Evolutionary conservation across 441 rosid species (phyloP).

Genomic region (Capsella rubella): DNA sequence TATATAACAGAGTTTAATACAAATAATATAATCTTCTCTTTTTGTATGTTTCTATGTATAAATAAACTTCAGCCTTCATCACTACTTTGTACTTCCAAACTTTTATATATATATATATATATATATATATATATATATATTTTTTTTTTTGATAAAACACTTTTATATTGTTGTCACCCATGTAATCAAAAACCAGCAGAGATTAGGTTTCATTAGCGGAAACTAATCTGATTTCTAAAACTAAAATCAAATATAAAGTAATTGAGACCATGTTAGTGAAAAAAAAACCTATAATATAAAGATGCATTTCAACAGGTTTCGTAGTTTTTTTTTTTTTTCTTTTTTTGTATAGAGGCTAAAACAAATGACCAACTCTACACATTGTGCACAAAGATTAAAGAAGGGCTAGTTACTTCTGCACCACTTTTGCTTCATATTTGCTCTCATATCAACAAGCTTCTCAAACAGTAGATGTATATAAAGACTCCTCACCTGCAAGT

Average conservation of each 20-base stretch:
- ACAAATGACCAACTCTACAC: neutral
- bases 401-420: neutral
- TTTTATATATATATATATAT: too few relatives aligned
- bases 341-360: neutral
- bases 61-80: too few relatives aligned
- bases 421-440: neutral
- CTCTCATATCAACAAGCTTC: neutral
- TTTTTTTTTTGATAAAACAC: too few relatives aligned
- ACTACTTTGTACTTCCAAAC: too few relatives aligned
- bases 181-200: too few relatives aligned
- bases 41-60: too few relatives aligned
- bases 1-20: too few relatives aligned
- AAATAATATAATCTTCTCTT: too few relatives aligned
- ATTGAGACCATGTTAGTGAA: neutral
- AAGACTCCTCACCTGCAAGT: neutral
- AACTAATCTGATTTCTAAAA: neutral
- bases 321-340: neutral
- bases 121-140: too few relatives aligned
- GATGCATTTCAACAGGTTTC: neutral
- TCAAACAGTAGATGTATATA: neutral
- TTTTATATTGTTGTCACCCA: too few relatives aligned
- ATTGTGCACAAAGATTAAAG: neutral
- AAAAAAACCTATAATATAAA: neutral
- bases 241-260: neutral
- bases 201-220: too few relatives aligned